These are phyloP conservation scores for Geosiphon pyriformis DNA, from an alignment of 192 early-diverging fungal genomes.

Conservation along the genomic window DNA sequence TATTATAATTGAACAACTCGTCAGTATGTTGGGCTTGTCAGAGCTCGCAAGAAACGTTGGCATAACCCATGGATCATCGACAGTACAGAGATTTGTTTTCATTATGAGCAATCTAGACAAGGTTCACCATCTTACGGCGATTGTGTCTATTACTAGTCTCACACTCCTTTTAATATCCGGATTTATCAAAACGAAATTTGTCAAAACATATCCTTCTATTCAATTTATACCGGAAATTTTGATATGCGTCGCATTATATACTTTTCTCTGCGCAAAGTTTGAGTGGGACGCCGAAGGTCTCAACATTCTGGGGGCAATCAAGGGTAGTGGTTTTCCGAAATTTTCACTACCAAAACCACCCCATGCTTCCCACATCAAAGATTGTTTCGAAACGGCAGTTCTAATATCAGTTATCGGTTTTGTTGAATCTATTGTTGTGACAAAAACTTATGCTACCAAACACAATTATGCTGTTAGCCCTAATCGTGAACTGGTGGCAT, in stretches of 20 bases:
- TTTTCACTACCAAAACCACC: constrained; percentile 61
- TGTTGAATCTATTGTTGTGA: constrained; percentile 93
- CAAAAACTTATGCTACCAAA: constrained; percentile 86
- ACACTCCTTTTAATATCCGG: constrained; percentile 58
- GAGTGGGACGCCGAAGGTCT: constrained; percentile 72
- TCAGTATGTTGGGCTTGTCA: constrained; percentile 66
- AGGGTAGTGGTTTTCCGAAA: constrained; percentile 54
- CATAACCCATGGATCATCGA: constrained; percentile 64
- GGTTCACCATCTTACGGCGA: constrained; percentile 63
- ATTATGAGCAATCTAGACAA: constrained; percentile 60
- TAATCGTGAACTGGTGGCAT: constrained; percentile 94
- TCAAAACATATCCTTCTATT: constrained; percentile 49
- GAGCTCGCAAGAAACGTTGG: constrained; percentile 37
- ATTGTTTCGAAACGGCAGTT: constrained; percentile 74
- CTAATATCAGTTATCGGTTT: constrained; percentile 95
- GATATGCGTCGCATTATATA: constrained; percentile 74
- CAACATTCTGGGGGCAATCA: constrained; percentile 70
- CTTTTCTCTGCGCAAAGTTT: constrained; percentile 54
- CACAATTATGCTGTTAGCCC: constrained; percentile 91
- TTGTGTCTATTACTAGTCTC: constrained; percentile 65
- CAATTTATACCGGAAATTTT: constrained; percentile 90
- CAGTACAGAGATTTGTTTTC: constrained; percentile 69
- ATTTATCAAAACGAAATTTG: constrained; percentile 48
- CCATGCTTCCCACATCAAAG: constrained; percentile 52
- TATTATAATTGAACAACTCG: constrained; percentile 83